These are phyloP conservation scores for Aegilops longissima DNA, from an alignment of 176 grass and related monocot genomes.

Conservation along the genomic window DNA sequence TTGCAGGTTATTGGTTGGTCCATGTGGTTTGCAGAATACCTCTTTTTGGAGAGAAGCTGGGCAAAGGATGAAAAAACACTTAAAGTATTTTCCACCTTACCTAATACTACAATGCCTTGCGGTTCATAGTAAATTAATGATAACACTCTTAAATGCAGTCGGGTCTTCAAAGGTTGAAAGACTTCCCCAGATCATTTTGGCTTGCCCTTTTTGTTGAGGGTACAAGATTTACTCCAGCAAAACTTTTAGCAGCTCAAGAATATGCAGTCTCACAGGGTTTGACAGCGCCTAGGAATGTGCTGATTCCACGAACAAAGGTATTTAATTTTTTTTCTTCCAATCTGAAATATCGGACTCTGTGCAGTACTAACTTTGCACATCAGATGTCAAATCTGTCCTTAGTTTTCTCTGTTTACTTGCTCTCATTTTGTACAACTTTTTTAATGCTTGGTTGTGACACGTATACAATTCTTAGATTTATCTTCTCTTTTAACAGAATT, in stretches of 20 bases:
- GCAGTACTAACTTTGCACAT: neutral
- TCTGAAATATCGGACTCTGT: neutral
- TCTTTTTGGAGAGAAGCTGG: constrained; percentile 28
- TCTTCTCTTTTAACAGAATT: neutral
- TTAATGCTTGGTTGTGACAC: neutral
- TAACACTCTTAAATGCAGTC: constrained; percentile 37
- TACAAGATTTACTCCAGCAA: constrained; percentile 22
- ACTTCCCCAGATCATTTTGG: constrained; percentile 97
- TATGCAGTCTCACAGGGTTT: constrained; percentile 83
- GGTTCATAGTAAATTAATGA: constrained; percentile 11
- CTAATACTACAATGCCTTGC: neutral
- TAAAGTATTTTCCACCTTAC: constrained; percentile 12
- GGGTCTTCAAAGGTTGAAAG: constrained; percentile 73
- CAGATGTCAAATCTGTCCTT: neutral
- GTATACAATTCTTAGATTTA: neutral
- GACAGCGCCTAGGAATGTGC: constrained; percentile 74
- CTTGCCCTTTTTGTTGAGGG: constrained; percentile 77
- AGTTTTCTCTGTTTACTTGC: neutral
- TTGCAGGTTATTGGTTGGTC: constrained; percentile 27
- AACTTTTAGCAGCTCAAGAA: constrained; percentile 72
- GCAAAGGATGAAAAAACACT: constrained; percentile 27
- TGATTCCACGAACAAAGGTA: constrained; percentile 98
- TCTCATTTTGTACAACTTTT: neutral
- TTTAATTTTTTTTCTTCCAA: neutral
- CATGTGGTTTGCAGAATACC: constrained; percentile 25